These are phyloP conservation scores for Trametopsis cervina DNA, from an alignment of 768 basidiomycete genomes.

Conservation along the genomic window DNA sequence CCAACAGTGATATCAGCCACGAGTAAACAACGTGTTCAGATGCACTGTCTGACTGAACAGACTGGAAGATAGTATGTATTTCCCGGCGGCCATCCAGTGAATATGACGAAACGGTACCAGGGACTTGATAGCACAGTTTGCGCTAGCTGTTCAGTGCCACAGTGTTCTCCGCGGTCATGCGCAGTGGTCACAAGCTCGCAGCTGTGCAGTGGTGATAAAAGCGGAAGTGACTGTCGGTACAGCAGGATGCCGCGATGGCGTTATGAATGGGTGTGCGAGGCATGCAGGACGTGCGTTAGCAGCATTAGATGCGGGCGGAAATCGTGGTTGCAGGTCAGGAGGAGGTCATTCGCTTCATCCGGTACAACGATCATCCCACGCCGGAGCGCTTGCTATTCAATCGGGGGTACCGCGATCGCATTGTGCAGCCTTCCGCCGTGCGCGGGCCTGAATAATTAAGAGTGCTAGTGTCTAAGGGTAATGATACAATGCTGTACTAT, in stretches of 20 bases:
- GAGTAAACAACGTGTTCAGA: slow-evolving; percentile 16
- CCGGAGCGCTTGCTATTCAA: no score
- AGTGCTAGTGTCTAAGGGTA: not conserved
- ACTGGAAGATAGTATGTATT: slow-evolving; percentile 1
- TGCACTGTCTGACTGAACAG: not conserved
- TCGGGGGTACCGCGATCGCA: not conserved
- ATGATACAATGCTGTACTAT: slow-evolving; percentile 8
- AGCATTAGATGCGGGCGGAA: not conserved
- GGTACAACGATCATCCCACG: no score
- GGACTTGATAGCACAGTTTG: not conserved
- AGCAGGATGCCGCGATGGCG: no score
- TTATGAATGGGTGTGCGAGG: not conserved
- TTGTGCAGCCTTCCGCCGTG: not conserved
- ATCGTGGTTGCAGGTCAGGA: not conserved
- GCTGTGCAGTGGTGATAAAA: no score
- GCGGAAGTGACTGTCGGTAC: no score
- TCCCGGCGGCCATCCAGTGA: not conserved
- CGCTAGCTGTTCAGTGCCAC: not conserved
- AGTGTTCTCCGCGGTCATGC: not conserved
- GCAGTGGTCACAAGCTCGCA: not conserved
- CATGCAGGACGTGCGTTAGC: not conserved
- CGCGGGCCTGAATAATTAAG: not conserved
- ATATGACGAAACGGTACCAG: not conserved
- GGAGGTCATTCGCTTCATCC: not conserved
- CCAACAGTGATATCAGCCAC: slow-evolving; percentile 14